Percentiles rank a stretch among this genome's conserved stretches.
phyloP scores from a whole-genome alignment of 441 rosid genomes.

The Viola pubescens region DNA sequence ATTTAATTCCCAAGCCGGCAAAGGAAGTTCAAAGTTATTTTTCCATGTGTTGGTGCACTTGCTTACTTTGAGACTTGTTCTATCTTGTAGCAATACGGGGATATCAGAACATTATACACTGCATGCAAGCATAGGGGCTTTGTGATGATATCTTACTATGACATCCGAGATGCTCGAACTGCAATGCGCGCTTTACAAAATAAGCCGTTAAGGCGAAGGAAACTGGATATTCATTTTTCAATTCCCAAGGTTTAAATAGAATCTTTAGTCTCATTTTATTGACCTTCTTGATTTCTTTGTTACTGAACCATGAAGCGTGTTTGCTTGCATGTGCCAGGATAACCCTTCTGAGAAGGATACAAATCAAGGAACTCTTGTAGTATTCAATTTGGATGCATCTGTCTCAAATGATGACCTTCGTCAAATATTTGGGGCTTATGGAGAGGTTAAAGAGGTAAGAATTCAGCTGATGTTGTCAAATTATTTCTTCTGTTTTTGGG shows the following conservation, averaged over 20 bases:
- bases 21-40: too few species aligned
- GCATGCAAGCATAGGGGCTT: slow-evolving; percentile 92
- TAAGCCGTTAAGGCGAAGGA: slow-evolving; percentile 74
- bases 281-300: slow-evolving; percentile 11
- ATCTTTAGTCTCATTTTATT: slow-evolving; percentile 4
- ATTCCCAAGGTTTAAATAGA: slow-evolving; percentile 60
- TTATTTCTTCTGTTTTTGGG: neutral
- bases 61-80: slow-evolving; percentile 18
- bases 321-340: slow-evolving; percentile 37
- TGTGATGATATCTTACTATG: slow-evolving; percentile 89
- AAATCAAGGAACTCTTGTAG: slow-evolving; percentile 85
- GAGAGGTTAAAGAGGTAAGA: slow-evolving; percentile 79
- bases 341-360: slow-evolving; percentile 88
- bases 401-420: slow-evolving; percentile 78
- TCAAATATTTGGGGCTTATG: slow-evolving; percentile 66
- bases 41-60: slow-evolving; percentile 2
- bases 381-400: slow-evolving; percentile 73
- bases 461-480: neutral
- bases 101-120: slow-evolving; percentile 76
- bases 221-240: slow-evolving; percentile 81
- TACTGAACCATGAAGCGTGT: slow-evolving; percentile 12
- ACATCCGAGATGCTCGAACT: slow-evolving; percentile 77
- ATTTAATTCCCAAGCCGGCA: too few species aligned
- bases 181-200: slow-evolving; percentile 85
- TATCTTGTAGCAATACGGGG: slow-evolving; percentile 67